phyloP scores from a whole-genome alignment of 1,284 basidiomycete species.

The Moesziomyces sp. region DNA sequence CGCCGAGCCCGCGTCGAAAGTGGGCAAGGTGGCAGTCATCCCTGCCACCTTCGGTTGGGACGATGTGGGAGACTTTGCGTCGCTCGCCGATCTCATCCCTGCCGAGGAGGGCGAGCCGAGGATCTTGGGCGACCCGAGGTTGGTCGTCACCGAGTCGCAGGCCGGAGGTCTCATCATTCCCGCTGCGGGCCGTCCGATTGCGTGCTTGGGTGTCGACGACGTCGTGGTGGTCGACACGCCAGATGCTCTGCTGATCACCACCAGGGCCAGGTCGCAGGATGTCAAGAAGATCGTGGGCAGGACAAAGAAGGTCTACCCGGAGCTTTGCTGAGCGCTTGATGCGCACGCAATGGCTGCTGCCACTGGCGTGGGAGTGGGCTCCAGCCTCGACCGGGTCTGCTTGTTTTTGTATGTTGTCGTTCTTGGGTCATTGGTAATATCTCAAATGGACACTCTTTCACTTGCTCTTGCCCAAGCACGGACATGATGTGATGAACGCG shows the following conservation, averaged over 20 bases:
- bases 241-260: slow-evolving; percentile 65
- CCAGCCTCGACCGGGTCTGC: too few relatives aligned
- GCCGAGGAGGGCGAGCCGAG: slow-evolving; percentile 66
- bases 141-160: slow-evolving; percentile 65
- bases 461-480: too few relatives aligned
- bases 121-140: slow-evolving; percentile 59
- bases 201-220: slow-evolving; percentile 67
- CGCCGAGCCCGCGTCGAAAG: slow-evolving; percentile 65
- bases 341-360: too few relatives aligned
- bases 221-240: slow-evolving; percentile 67
- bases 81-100: slow-evolving; percentile 64
- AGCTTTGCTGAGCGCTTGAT: slow-evolving; percentile 47
- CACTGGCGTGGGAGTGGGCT: too few relatives aligned
- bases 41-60: slow-evolving; percentile 68
- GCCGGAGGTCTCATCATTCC: slow-evolving; percentile 66
- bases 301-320: slow-evolving; percentile 62
- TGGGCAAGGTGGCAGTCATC: slow-evolving; percentile 65
- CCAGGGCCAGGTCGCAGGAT: slow-evolving; percentile 64
- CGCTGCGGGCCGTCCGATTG: slow-evolving; percentile 60
- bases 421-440: too few relatives aligned
- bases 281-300: slow-evolving; percentile 67
- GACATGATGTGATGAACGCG: too few relatives aligned
- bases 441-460: too few relatives aligned
- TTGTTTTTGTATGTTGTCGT: too few relatives aligned
- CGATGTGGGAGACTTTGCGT: slow-evolving; percentile 66